Conservation (phyloP, 495 filamentous ascomycete species). For the Trichoderma virens region DNA sequence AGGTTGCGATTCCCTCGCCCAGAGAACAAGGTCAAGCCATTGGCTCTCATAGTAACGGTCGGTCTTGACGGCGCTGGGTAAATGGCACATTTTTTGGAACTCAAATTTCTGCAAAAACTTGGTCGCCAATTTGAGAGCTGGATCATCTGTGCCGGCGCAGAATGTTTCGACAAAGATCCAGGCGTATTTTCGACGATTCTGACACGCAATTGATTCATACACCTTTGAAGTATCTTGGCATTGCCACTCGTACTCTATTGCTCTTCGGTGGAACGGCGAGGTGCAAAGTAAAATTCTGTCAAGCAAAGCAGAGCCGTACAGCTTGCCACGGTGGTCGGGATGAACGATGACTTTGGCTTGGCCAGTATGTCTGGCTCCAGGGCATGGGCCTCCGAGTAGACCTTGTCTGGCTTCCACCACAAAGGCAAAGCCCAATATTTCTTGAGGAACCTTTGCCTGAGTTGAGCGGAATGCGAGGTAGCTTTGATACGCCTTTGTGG, state of each 20-base stretch:
- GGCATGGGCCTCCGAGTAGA: slow-evolving; percentile 14
- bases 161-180: slow-evolving; percentile 8
- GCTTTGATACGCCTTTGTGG: not conserved
- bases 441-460: not conserved
- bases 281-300: slow-evolving; percentile 24
- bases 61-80: slow-evolving; percentile 1
- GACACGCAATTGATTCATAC: not conserved
- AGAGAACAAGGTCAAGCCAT: slow-evolving; percentile 10
- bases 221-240: not conserved
- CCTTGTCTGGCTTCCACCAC: slow-evolving; percentile 22
- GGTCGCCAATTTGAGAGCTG: not conserved
- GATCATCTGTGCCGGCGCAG: not conserved
- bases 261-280: not conserved
- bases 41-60: not conserved
- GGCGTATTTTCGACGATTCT: slow-evolving; percentile 5
- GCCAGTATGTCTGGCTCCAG: slow-evolving; percentile 20
- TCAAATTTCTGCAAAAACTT: slow-evolving; percentile 5
- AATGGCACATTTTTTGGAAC: not conserved
- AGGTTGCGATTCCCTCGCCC: not conserved
- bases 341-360: slow-evolving; percentile 30
- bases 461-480: not conserved
- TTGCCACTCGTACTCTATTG: slow-evolving; percentile 4
- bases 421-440: slow-evolving; percentile 31
- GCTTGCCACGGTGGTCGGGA: slow-evolving; percentile 24
- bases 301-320: slow-evolving; percentile 28